Evolutionary conservation across 1,139 yeast species (phyloP).

Genomic region (Suhomyces bribrorum): DNA sequence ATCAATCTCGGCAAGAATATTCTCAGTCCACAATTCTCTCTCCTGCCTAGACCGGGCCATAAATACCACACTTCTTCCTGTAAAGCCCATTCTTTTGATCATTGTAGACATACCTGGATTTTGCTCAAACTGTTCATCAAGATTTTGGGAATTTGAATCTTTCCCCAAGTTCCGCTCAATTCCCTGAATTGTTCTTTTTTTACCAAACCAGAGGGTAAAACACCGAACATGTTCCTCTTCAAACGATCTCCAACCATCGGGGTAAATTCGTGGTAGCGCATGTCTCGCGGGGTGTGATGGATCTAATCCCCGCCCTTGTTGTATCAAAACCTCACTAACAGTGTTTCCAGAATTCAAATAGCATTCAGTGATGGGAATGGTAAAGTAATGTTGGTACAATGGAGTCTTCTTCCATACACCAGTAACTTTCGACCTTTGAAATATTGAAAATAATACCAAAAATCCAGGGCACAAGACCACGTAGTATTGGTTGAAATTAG

Average conservation of each 20-base stretch:
- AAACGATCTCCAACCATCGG: constrained; percentile 81
- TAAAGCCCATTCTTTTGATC: constrained; percentile 60
- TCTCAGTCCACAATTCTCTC: constrained; percentile 78
- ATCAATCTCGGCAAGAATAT: constrained; percentile 64
- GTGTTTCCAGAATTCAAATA: constrained; percentile 74
- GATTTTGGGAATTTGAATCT: not conserved
- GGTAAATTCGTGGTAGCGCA: constrained; percentile 67
- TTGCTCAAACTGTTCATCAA: constrained; percentile 13
- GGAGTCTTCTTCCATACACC: constrained; percentile 49
- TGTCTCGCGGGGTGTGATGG: constrained; percentile 54
- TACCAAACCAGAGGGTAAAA: constrained; percentile 84
- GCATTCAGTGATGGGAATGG: constrained; percentile 65
- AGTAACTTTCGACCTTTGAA: constrained; percentile 43
- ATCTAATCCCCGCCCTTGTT: constrained; percentile 47
- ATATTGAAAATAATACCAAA: constrained; percentile 52
- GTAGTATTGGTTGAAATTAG: constrained; percentile 60
- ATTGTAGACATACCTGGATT: constrained; percentile 47
- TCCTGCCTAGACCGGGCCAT: constrained; percentile 83
- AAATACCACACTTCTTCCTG: constrained; percentile 71
- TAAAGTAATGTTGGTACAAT: constrained; percentile 49
- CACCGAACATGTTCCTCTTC: constrained; percentile 75
- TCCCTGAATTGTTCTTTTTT: constrained; percentile 48
- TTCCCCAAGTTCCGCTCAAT: constrained; percentile 11
- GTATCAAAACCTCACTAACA: constrained; percentile 58
- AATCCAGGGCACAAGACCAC: constrained; percentile 73